Evolutionary conservation across 2,329 filamentous ascomycete species (phyloP), one percentile per base, ranked within the genome.

Genomic region (Furcasterigmium furcatum): DNA sequence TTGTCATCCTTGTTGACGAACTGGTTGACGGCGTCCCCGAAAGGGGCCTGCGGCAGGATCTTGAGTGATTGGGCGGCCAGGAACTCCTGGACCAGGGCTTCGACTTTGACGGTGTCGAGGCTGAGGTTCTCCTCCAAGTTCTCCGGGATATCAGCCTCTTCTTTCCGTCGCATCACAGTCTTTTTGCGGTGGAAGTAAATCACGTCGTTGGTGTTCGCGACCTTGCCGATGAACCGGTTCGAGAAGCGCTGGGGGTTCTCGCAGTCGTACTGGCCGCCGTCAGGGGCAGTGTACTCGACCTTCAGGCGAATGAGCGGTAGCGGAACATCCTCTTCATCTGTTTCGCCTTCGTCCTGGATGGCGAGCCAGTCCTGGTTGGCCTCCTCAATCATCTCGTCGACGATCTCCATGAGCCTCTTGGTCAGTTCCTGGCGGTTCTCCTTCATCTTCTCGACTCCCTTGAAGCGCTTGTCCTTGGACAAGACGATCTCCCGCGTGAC

Each of bases 161-260:
- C 79, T 36, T 73, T 65, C 74, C 74, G 73, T 6, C 67, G 70
- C 5, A 67, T 58, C 2, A 64, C 67, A n/a, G 80, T 79, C 67
- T 96, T 97, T 68, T 92, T 96, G 46, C 89, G 82, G 64, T 96
- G 85, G 62, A 95, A 97, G 58, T 92, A 87, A 1, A 99, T 84
- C 1, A 99, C 90, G 56, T 99, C 94, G 55, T 91, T 95, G 9
- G 85, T 84, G 60, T 99, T 99, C 48, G 94, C 94, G 1, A 99
- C 92, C 58, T 83, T 88, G n/a, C 84, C 87, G 2, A 87, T 78
- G 55, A 97, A 99, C 3, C 91, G 81, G 61, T 95, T 95, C 0
- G 92, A 97, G 59, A 97, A 96, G 9, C 94, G 84, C 62, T 97
- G 94, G 0, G 94, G 91, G 50, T 99, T 99, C 63, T 97, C 94